These are phyloP conservation scores for Aspergillus spinulosporus DNA, from an alignment of 2,329 filamentous ascomycete species.

Conservation along the genomic window DNA sequence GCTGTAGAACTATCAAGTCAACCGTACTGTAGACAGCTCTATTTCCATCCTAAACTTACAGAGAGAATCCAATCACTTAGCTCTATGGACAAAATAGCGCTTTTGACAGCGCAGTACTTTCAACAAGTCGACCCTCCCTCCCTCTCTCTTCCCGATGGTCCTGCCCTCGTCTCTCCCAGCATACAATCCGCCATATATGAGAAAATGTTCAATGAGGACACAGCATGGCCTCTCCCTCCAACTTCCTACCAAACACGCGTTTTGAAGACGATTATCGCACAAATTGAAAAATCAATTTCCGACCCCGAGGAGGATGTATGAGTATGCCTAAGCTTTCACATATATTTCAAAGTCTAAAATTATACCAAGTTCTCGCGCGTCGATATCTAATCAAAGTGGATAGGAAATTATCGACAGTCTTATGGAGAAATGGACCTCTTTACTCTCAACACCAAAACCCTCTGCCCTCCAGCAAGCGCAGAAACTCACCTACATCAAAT, in stretches of 20 bases:
- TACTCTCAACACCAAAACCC: slow-evolving; percentile 65
- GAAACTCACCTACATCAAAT: slow-evolving; percentile 73
- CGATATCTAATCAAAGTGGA: neutral
- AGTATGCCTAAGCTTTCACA: slow-evolving; percentile 11
- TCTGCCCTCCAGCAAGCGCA: slow-evolving; percentile 67
- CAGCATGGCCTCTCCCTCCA: slow-evolving; percentile 61
- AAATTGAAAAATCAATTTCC: slow-evolving; percentile 71
- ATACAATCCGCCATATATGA: slow-evolving; percentile 68
- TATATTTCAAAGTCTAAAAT: neutral
- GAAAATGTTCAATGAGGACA: slow-evolving; percentile 64
- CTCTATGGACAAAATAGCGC: slow-evolving; percentile 29
- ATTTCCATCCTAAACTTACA: neutral
- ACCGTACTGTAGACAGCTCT: neutral
- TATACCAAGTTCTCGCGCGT: neutral
- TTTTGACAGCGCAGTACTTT: slow-evolving; percentile 68
- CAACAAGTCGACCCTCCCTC: slow-evolving; percentile 66
- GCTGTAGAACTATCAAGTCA: neutral
- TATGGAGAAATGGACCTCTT: slow-evolving; percentile 65
- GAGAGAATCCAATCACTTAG: neutral
- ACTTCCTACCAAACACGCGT: slow-evolving; percentile 68
- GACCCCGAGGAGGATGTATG: slow-evolving; percentile 85
- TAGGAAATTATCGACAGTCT: slow-evolving; percentile 84
- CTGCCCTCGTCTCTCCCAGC: slow-evolving; percentile 58
- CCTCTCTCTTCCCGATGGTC: slow-evolving; percentile 61
- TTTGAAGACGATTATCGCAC: slow-evolving; percentile 69